Percentiles rank a stretch among this genome's conserved stretches.
Conservation (phyloP, 352 stramenopile genomes). For the Elongisporangium anandrum region DNA sequence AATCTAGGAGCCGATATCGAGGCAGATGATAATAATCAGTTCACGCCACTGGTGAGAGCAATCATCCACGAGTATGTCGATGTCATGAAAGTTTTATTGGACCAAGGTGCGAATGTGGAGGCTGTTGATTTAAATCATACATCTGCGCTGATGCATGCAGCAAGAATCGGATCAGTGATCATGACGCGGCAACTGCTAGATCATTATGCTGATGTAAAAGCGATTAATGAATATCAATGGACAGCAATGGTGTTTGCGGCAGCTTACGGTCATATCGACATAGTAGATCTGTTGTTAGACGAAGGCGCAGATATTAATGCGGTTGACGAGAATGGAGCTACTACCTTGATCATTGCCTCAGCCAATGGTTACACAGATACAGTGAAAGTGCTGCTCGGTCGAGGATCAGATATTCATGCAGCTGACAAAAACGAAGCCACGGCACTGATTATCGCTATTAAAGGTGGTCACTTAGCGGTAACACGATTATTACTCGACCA, state of each 20-base stretch:
- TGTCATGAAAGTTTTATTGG: background rate
- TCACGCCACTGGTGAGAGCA: no score
- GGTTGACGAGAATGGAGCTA: background rate
- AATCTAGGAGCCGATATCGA: no score
- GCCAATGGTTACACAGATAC: background rate
- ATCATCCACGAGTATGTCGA: no score
- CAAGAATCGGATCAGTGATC: background rate
- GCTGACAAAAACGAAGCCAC: background rate
- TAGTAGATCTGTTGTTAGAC: background rate
- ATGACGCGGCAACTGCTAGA: background rate
- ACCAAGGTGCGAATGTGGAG: conserved; percentile 1
- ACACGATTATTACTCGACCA: background rate
- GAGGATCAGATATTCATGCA: background rate
- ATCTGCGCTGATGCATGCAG: background rate
- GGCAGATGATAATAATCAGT: no score
- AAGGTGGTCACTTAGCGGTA: background rate
- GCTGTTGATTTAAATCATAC: background rate
- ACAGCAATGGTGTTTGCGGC: background rate
- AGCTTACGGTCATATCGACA: background rate
- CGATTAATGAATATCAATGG: background rate
- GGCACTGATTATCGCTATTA: background rate
- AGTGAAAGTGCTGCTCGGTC: background rate
- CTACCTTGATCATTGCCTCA: background rate
- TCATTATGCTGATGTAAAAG: background rate
- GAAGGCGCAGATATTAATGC: background rate